These are phyloP conservation scores for Chrysanthemum seticuspe DNA, from an alignment of 129 eudicot species.

Conservation along the genomic window DNA sequence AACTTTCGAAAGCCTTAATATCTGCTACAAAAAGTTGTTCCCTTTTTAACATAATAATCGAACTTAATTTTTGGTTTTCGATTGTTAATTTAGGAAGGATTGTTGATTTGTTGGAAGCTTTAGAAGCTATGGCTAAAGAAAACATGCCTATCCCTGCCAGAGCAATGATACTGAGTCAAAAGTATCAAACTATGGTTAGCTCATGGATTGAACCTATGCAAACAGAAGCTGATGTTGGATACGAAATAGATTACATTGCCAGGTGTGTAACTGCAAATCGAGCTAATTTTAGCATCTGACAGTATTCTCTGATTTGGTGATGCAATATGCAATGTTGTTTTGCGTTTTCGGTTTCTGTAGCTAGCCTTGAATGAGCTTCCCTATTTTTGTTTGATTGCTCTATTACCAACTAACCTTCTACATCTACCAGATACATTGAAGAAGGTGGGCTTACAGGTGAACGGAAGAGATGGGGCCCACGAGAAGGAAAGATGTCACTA, in stretches of 20 bases:
- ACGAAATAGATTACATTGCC: slow-evolving; percentile 88
- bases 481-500: slow-evolving; percentile 86
- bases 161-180: slow-evolving; percentile 94
- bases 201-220: slow-evolving; percentile 99
- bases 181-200: no score
- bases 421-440: slow-evolving; percentile 58
- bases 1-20: not conserved
- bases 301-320: not conserved
- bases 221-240: slow-evolving; percentile 95
- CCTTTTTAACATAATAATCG: not conserved
- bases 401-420: slow-evolving; percentile 25
- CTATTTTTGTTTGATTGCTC: not conserved
- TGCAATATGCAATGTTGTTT: not conserved
- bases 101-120: slow-evolving; percentile 81
- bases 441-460: slow-evolving; percentile 99
- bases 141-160: slow-evolving; percentile 80
- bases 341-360: no score
- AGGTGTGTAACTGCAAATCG: slow-evolving; percentile 39
- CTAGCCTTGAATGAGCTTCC: no score
- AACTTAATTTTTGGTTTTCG: no score
- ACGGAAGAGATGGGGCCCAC: slow-evolving; percentile 96
- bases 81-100: slow-evolving; percentile 56
- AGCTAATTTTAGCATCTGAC: not conserved
- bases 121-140: slow-evolving; percentile 87
- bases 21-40: not conserved